Percentiles rank a stretch among this genome's conserved stretches.
phyloP scores from a whole-genome alignment of 148 eudicot genomes.

The Amaranthus hypochondriacus region DNA sequence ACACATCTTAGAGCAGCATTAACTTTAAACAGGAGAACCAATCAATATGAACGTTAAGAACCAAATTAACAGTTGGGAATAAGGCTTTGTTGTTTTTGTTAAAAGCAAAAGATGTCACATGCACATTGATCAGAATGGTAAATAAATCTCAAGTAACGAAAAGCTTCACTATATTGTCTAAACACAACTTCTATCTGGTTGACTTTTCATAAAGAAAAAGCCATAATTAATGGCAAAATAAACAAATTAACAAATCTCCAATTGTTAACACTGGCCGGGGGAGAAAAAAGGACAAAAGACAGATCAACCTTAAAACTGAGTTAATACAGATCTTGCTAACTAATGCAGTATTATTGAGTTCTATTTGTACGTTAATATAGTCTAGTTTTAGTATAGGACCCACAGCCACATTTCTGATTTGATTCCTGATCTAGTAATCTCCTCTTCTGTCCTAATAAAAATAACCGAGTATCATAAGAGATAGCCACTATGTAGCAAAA shows the following conservation, averaged over 20 bases:
- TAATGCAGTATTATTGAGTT: not conserved
- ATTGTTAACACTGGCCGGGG: not conserved
- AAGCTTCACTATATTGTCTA: not conserved
- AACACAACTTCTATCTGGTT: not conserved
- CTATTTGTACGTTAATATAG: slow-evolving; percentile 1
- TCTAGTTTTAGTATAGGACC: slow-evolving; percentile 4
- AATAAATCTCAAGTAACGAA: not conserved
- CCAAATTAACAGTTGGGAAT: too few species aligned
- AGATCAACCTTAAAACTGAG: slow-evolving; percentile 1
- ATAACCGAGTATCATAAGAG: not conserved
- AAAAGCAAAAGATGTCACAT: not conserved
- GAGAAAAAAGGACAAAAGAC: not conserved
- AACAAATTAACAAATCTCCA: not conserved
- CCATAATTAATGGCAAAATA: not conserved
- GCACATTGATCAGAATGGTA: too few species aligned
- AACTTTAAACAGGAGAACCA: not conserved
- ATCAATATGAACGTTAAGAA: not conserved
- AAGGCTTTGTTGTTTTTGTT: too few species aligned
- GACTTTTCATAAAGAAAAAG: not conserved
- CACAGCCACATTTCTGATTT: not conserved
- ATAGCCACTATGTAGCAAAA: slow-evolving; percentile 4
- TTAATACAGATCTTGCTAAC: slow-evolving; percentile 9
- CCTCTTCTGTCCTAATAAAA: slow-evolving; percentile 6
- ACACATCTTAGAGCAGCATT: not conserved
- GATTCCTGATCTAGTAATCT: slow-evolving; percentile 5